Base-by-base conservation (phyloP, 1,284 basidiomycete species). In the Abortiporus biennis region DNA sequence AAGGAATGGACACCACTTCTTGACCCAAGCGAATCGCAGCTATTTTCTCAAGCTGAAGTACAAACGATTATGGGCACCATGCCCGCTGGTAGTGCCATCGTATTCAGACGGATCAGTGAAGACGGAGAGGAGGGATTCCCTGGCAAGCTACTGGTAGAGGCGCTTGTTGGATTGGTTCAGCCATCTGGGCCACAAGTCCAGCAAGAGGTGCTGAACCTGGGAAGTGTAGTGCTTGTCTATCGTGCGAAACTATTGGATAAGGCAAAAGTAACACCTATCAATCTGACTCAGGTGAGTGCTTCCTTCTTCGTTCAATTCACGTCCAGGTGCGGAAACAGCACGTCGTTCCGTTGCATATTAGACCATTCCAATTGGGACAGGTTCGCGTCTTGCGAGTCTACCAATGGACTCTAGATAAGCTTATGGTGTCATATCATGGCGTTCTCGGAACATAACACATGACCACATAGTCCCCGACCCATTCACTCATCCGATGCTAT, bases 91-190 rank as follows among this genome's bases (percentile, higher is more conserved):
- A 55, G 64, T 13, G 55, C 68, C 5, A 58, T 64, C 2, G 73
- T 70, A 6, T 85, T 84, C 63, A 65, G 65, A 11, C 59, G 78
- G 13, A 66, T 72, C n/a, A 83, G 79, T 8, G 65, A 69, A 11
- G 72, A 80, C 43, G 80, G 80, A 4, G 79, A 85, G 57, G 78
- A 85, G 60, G 74, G 84, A 1, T 87, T 71, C 61, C 74, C 75
- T 2, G 82, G 84, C 13, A 66, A 65, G 32, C 61, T 87, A 27
- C 58, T 72, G 23, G 59, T 74, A 22, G 84, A 87, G 57, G 76
- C 71, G 0, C 68, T 85, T 32, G 62, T 85, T 19, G 72, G 71
- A 0, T 60, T 86, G 33, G 56, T 79, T 27, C 64, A 68, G 20
- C 73, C 78, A 2, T 64, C 58, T n/a, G 62, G 65, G 20, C 57